Percentiles rank a stretch among this genome's conserved stretches.
Evolutionary conservation across 73 alveolate genomes (phyloP).

Genomic region (Blepharisma japonicum): DNA sequence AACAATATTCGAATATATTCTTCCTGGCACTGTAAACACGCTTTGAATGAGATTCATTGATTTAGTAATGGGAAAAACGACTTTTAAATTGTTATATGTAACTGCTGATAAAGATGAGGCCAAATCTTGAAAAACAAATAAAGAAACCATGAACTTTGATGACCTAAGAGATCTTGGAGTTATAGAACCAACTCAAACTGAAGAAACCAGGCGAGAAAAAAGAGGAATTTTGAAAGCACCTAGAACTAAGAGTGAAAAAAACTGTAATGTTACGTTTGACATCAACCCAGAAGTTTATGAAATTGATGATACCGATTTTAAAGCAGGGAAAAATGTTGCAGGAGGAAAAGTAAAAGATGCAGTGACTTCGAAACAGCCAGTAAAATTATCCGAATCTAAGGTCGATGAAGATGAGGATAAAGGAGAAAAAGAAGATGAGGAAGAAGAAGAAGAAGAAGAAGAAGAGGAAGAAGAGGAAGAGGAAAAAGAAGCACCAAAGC

Average conservation of each 20-base stretch:
- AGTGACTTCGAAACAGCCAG: neutral
- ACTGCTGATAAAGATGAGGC: conserved; percentile 5
- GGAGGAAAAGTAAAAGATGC: conserved; percentile 19
- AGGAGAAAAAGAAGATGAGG: neutral
- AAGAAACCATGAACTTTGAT: neutral
- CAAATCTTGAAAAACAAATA: neutral
- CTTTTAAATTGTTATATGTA: neutral
- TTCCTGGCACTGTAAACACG: neutral
- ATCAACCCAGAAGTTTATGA: neutral
- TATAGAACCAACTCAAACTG: neutral
- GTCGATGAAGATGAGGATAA: neutral
- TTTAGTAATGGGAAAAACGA: neutral
- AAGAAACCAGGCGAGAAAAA: neutral
- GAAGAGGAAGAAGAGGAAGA: neutral
- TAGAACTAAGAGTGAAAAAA: neutral
- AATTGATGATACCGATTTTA: conserved; percentile 8
- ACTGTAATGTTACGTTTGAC: neutral
- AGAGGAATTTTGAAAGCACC: neutral
- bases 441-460: neutral
- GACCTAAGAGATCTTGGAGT: neutral
- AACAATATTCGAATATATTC: neutral
- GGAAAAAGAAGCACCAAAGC: neutral
- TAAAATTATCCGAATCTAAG: no score
- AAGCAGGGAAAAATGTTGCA: neutral
- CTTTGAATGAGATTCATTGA: neutral